A percentile compares a stretch with the other conserved stretches of the same genome.
phyloP scores from a whole-genome alignment of 164 flowering plant genomes.

The Cinnamomum chago region DNA sequence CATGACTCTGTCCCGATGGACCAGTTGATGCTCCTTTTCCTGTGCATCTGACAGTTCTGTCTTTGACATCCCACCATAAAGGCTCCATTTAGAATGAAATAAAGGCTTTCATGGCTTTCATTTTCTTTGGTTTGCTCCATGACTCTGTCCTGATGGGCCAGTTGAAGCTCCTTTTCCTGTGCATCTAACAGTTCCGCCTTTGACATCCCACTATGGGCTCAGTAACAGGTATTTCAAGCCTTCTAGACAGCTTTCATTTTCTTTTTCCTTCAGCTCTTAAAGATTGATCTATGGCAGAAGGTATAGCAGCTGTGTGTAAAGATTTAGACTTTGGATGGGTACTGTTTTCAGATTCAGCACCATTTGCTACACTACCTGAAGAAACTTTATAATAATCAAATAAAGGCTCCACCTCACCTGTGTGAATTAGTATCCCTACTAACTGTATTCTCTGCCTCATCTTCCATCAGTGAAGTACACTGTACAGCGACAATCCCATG shows the following conservation, averaged over 20 bases:
- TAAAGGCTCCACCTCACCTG: slow-evolving; percentile 35
- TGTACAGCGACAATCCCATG: slow-evolving; percentile 71
- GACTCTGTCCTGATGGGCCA: slow-evolving; percentile 62
- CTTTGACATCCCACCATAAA: slow-evolving; percentile 57
- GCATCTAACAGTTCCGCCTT: slow-evolving; percentile 55
- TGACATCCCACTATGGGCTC: slow-evolving; percentile 64
- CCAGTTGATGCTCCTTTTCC: slow-evolving; percentile 61
- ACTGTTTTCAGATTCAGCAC: slow-evolving; percentile 36
- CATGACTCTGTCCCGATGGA: slow-evolving; percentile 61
- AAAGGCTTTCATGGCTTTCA: too few species aligned
- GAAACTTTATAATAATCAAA: slow-evolving; percentile 19
- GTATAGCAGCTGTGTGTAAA: slow-evolving; percentile 31
- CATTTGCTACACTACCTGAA: slow-evolving; percentile 26
- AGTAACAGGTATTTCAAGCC: slow-evolving; percentile 50
- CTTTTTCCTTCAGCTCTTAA: slow-evolving; percentile 14
- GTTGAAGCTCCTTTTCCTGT: slow-evolving; percentile 55
- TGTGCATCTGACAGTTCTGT: slow-evolving; percentile 56
- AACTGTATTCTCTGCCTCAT: slow-evolving; percentile 30
- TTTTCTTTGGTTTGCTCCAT: slow-evolving; percentile 81
- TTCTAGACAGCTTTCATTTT: slow-evolving; percentile 33
- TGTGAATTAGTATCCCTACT: slow-evolving; percentile 16
- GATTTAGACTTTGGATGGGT: slow-evolving; percentile 23
- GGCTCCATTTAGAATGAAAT: too few species aligned
- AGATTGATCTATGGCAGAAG: slow-evolving; percentile 12
- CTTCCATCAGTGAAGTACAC: slow-evolving; percentile 61